phyloP scores from a whole-genome alignment of 768 basidiomycete genomes.

The Hysterangium stoloniferum region DNA sequence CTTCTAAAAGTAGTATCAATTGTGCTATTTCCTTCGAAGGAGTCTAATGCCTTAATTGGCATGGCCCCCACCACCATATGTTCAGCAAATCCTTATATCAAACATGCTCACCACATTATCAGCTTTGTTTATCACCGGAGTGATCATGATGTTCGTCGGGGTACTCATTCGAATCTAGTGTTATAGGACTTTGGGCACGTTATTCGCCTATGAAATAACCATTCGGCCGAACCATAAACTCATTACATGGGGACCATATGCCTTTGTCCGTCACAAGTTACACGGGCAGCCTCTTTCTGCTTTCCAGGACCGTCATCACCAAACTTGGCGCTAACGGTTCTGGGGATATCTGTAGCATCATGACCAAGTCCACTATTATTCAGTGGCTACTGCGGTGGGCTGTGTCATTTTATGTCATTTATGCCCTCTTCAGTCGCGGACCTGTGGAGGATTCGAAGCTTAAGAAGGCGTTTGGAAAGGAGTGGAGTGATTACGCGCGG shows the following conservation, averaged over 20 bases:
- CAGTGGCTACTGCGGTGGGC: not conserved
- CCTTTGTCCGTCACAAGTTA: constrained; percentile 18
- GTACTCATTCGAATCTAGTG: constrained; percentile 22
- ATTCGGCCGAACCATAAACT: constrained; percentile 19
- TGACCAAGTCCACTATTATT: not conserved
- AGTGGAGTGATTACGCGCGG: not conserved
- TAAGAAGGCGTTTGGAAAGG: not conserved
- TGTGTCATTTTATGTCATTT: not conserved
- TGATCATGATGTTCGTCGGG: no score
- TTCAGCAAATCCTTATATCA: no score
- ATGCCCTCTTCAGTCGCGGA: not conserved
- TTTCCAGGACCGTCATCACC: not conserved
- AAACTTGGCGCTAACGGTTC: no score
- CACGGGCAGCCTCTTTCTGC: not conserved
- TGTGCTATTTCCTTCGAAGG: no score
- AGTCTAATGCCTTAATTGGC: no score
- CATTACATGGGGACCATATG: constrained; percentile 17
- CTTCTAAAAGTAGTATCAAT: no score
- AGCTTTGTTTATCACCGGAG: no score
- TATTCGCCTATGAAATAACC: constrained; percentile 18
- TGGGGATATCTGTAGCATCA: not conserved
- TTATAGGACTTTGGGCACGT: constrained; percentile 15
- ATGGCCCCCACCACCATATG: no score
- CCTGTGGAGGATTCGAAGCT: not conserved
- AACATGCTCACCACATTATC: no score